phyloP scores from a whole-genome alignment of 495 filamentous ascomycete species.

The Penicillium verhagenii region DNA sequence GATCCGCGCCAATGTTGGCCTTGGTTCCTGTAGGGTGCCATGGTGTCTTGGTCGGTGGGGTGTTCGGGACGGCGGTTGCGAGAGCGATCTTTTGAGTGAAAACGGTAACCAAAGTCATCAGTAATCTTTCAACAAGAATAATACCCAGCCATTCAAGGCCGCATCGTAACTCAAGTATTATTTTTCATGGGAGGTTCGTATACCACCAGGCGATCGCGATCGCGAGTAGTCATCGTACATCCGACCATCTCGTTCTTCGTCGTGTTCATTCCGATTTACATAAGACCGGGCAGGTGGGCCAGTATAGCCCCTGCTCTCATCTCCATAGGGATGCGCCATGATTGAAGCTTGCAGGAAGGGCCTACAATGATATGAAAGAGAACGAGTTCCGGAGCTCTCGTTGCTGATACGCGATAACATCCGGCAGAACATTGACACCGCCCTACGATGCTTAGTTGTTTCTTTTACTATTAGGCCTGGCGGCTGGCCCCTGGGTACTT shows the following conservation, averaged over 20 bases:
- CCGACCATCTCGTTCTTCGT: conserved; percentile 43
- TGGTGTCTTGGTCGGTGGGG: conserved; percentile 31
- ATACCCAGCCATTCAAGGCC: background rate
- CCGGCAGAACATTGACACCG: conserved; percentile 18
- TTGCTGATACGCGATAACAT: conserved; percentile 7
- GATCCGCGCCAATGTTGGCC: conserved; percentile 40
- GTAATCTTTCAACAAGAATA: conserved; percentile 26
- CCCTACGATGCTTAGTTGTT: too few relatives aligned
- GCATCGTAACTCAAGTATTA: conserved; percentile 12
- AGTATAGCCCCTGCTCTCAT: conserved; percentile 30
- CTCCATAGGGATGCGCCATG: conserved; percentile 36
- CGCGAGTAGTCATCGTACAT: conserved; percentile 52
- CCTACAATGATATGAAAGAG: conserved; percentile 3
- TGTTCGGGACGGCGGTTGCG: conserved; percentile 39
- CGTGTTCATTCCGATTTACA: conserved; percentile 15
- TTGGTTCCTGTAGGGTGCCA: conserved; percentile 33
- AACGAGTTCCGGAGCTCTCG: background rate
- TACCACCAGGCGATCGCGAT: conserved; percentile 48
- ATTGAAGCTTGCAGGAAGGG: conserved; percentile 9
- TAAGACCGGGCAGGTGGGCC: conserved; percentile 27
- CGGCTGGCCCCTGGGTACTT: too few relatives aligned
- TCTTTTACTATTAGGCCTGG: too few relatives aligned
- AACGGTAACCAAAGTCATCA: conserved; percentile 5
- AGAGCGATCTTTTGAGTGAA: conserved; percentile 32
- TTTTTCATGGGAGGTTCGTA: conserved; percentile 44